phyloP scores from a whole-genome alignment of 2,329 filamentous ascomycete species.

The Xenosphaeropsis pyriputrescens region DNA sequence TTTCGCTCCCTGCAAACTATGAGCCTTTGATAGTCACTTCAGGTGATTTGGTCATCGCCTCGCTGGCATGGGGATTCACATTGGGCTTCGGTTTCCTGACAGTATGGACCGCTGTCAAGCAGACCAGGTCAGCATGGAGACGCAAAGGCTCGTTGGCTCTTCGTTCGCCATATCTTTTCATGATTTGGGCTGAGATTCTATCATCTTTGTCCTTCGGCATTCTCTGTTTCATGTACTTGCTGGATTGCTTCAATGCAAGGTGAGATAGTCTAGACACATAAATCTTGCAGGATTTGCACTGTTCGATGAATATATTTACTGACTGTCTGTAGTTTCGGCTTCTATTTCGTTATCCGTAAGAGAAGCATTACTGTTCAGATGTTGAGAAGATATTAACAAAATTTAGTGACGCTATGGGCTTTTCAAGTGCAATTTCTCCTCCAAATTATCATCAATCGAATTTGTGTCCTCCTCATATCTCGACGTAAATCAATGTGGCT shows the following conservation, averaged over 20 bases:
- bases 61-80: slow-evolving; percentile 21
- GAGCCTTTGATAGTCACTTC: slow-evolving; percentile 1
- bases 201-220: slow-evolving; percentile 22
- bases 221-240: not conserved
- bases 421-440: slow-evolving; percentile 32
- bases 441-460: slow-evolving; percentile 38
- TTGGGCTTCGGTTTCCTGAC: slow-evolving; percentile 20
- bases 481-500: slow-evolving; percentile 21
- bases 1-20: too few species aligned
- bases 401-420: slow-evolving; percentile 19
- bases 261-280: too few species aligned
- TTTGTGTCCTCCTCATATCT: slow-evolving; percentile 29
- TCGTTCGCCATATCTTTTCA: slow-evolving; percentile 16
- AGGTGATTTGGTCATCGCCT: slow-evolving; percentile 20
- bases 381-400: too few species aligned
- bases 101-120: slow-evolving; percentile 18
- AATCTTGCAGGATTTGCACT: too few species aligned
- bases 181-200: slow-evolving; percentile 28
- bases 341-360: too few species aligned
- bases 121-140: slow-evolving; percentile 10
- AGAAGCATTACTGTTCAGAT: too few species aligned
- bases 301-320: too few species aligned
- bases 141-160: not conserved
- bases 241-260: too few species aligned
- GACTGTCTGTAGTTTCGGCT: too few species aligned